These are phyloP conservation scores for Lentinus tigrinus DNA, from an alignment of 768 basidiomycete species.

Conservation along the genomic window DNA sequence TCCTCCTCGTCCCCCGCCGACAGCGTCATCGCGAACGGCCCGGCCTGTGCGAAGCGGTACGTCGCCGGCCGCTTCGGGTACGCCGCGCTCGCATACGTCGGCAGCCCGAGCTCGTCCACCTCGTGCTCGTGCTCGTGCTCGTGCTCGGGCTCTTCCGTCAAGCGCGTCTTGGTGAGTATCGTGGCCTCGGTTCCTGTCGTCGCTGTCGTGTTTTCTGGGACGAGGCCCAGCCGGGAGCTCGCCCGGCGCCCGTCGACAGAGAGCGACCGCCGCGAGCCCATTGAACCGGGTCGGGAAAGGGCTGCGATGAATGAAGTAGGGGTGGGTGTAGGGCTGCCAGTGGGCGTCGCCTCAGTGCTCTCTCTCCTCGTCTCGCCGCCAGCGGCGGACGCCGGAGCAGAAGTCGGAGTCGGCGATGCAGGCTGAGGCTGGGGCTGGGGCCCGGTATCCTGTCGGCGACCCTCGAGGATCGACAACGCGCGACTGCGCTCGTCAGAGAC, in stretches of 20 bases:
- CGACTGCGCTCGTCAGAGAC: not conserved
- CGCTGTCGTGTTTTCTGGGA: not conserved
- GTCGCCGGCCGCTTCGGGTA: constrained; percentile 13
- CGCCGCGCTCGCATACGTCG: constrained; percentile 20
- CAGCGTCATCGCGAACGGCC: constrained; percentile 24
- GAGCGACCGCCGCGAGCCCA: constrained; percentile 1
- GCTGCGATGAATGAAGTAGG: not conserved
- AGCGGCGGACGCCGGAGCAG: not conserved
- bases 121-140: not conserved
- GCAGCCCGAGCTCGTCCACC: constrained; percentile 12
- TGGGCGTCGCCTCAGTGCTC: not conserved
- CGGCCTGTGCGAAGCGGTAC: constrained; percentile 20
- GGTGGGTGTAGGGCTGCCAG: not conserved
- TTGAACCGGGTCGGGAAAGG: not conserved
- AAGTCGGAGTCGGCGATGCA: not conserved
- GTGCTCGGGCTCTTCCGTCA: not conserved
- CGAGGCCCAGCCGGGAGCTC: not conserved
- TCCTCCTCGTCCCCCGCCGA: constrained; percentile 1
- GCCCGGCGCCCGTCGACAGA: not conserved
- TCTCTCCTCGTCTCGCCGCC: not conserved
- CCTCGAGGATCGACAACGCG: constrained; percentile 11
- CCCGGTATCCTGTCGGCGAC: not conserved
- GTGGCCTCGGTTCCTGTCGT: not conserved
- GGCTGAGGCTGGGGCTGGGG: not conserved
- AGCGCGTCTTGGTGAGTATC: not conserved